These are phyloP conservation scores for Solanum ahanhuiri DNA, from an alignment of 257 asterid species.

Conservation along the genomic window DNA sequence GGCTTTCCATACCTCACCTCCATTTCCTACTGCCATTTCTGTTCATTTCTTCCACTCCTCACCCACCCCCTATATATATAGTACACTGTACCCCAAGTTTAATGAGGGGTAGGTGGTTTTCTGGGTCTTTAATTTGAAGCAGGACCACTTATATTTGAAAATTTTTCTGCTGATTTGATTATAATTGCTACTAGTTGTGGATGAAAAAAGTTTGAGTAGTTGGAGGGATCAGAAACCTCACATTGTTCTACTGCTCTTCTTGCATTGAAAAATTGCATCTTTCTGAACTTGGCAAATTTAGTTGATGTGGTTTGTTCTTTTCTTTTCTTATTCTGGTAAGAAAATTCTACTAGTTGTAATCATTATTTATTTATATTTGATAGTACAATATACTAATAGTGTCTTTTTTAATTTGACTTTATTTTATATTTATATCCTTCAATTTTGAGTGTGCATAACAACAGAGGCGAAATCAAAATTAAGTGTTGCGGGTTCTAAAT, in stretches of 20 bases:
- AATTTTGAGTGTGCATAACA: too few relatives aligned
- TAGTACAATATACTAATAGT: too few relatives aligned
- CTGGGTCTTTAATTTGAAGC: not conserved
- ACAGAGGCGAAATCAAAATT: too few relatives aligned
- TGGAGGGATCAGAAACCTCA: not conserved
- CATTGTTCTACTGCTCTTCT: not conserved
- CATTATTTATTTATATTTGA: too few relatives aligned
- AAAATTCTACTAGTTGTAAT: too few relatives aligned
- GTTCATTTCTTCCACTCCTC: not conserved
- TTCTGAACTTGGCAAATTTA: not conserved
- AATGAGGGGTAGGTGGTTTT: not conserved
- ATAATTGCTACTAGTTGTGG: not conserved
- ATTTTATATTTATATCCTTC: too few relatives aligned
- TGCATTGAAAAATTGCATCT: not conserved
- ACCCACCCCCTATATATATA: not conserved
- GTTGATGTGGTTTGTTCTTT: not conserved
- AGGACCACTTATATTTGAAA: not conserved
- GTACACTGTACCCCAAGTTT: not conserved
- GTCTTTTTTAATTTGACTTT: too few relatives aligned
- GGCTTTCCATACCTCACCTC: slow-evolving; percentile 60
- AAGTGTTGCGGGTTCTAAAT: too few relatives aligned
- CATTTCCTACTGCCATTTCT: slow-evolving; percentile 28
- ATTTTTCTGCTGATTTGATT: not conserved
- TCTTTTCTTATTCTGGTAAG: not conserved
- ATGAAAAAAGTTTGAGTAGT: not conserved